Percentiles rank a stretch among this genome's conserved stretches.
Conservation (phyloP, 73 alveolate species). For the Blepharisma japonicum region DNA sequence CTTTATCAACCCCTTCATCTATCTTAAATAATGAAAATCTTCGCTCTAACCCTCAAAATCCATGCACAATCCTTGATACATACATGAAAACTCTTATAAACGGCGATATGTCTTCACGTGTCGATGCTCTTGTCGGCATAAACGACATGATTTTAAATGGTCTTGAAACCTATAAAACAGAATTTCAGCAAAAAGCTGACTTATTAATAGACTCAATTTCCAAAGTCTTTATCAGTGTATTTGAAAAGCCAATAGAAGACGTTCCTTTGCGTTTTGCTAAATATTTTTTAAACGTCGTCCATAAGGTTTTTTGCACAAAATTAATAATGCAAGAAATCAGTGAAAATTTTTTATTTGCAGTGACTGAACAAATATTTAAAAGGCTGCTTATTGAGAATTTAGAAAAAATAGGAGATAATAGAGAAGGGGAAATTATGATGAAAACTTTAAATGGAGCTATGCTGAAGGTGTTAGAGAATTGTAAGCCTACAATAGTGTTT, state of each 20-base stretch:
- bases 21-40: too few relatives aligned
- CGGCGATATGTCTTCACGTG: neutral
- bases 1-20: too few relatives aligned
- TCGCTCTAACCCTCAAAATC: too few relatives aligned
- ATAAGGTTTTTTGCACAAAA: constrained; percentile 47
- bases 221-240: neutral
- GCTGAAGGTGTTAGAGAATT: constrained; percentile 51
- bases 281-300: constrained; percentile 53
- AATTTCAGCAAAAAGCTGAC: neutral
- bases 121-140: neutral
- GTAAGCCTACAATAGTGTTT: constrained; percentile 53
- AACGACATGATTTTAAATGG: neutral
- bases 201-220: neutral
- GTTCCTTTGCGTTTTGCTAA: constrained; percentile 34
- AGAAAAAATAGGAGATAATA: constrained; percentile 51
- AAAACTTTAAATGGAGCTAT: constrained; percentile 53
- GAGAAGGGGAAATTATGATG: constrained; percentile 53
- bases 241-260: neutral
- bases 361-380: constrained; percentile 53
- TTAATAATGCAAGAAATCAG: constrained; percentile 38
- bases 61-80: too few relatives aligned
- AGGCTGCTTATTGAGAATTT: constrained; percentile 50
- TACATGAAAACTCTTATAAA: neutral
- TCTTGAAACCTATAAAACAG: neutral
- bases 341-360: constrained; percentile 35